Percentiles rank a stretch among this genome's conserved stretches.
These are phyloP conservation scores for Metschnikowia anglica DNA, from an alignment of 805 yeast species.

Conservation along the genomic window DNA sequence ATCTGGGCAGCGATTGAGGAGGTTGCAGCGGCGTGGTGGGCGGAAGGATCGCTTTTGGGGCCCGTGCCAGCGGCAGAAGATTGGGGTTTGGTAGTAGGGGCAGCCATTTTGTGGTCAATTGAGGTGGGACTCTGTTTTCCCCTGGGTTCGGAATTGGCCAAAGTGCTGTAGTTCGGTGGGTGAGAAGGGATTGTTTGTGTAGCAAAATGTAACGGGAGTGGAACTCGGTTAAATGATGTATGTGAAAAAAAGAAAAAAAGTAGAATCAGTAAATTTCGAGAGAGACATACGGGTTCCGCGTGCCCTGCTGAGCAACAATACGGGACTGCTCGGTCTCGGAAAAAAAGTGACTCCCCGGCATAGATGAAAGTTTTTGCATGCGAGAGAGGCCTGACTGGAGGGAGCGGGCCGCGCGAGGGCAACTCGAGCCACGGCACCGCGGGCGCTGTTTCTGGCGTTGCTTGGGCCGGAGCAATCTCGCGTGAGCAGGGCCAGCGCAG, in stretches of 20 bases:
- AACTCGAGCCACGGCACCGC: too few species aligned
- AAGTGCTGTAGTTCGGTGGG: too few species aligned
- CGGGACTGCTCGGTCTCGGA: conserved; percentile 3
- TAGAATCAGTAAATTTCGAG: neutral
- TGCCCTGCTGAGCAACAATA: neutral
- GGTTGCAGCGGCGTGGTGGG: neutral
- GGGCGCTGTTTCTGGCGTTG: too few species aligned
- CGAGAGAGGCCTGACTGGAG: too few species aligned
- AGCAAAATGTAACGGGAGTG: too few species aligned
- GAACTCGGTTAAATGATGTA: too few species aligned
- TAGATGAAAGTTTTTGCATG: neutral
- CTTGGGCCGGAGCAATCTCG: too few species aligned
- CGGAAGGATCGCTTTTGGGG: conserved; percentile 1
- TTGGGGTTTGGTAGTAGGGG: neutral
- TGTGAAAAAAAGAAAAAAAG: neutral
- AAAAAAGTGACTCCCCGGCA: conserved; percentile 3
- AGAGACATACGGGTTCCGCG: too few species aligned
- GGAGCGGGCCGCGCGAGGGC: too few species aligned
- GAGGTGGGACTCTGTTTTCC: neutral
- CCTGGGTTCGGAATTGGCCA: too few species aligned
- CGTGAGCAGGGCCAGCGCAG: too few species aligned
- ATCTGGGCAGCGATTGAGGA: conserved; percentile 5
- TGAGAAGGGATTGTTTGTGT: too few species aligned
- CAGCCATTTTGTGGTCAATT: conserved; percentile 3
- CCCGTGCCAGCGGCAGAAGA: conserved; percentile 4